Percentiles rank a stretch among this genome's conserved stretches.
phyloP scores from a whole-genome alignment of 495 filamentous ascomycete genomes.

The Penicillium lividum region DNA sequence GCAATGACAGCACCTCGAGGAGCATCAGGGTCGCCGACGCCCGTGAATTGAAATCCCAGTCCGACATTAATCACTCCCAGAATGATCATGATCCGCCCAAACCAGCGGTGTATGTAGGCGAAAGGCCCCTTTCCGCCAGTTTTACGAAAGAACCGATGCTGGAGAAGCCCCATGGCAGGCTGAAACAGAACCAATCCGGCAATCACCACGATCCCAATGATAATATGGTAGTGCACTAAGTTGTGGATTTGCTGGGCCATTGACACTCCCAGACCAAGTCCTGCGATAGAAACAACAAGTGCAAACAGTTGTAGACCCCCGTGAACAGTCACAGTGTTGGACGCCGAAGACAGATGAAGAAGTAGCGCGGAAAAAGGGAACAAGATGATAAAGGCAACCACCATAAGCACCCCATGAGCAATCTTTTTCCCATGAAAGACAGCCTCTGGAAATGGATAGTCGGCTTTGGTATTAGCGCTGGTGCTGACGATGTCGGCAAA shows the following conservation, averaged over 20 bases:
- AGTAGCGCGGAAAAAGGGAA: conserved; percentile 56
- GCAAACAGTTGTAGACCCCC: conserved; percentile 58
- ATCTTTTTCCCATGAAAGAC: conserved; percentile 28
- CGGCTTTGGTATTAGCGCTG: neutral
- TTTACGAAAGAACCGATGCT: conserved; percentile 58
- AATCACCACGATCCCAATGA: conserved; percentile 62
- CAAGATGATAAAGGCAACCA: conserved; percentile 42
- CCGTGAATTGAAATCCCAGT: conserved; percentile 58
- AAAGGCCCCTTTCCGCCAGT: conserved; percentile 51
- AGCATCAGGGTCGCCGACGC: conserved; percentile 10
- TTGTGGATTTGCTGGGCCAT: conserved; percentile 33
- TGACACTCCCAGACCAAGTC: conserved; percentile 62
- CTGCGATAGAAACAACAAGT: conserved; percentile 56
- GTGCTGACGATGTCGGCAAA: conserved; percentile 37
- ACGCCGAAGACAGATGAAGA: conserved; percentile 44
- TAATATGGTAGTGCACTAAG: conserved; percentile 36
- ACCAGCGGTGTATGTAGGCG: conserved; percentile 68
- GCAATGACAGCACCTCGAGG: conserved; percentile 52
- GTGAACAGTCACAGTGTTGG: conserved; percentile 48
- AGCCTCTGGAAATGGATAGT: conserved; percentile 12
- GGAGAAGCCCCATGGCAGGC: conserved; percentile 63
- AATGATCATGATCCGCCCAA: conserved; percentile 61
- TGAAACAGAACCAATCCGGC: conserved; percentile 61
- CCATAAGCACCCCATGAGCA: conserved; percentile 49
- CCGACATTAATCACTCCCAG: conserved; percentile 73